These are phyloP conservation scores for Penicillium sp. DNA, from an alignment of 2,329 filamentous ascomycete species.

Conservation along the genomic window DNA sequence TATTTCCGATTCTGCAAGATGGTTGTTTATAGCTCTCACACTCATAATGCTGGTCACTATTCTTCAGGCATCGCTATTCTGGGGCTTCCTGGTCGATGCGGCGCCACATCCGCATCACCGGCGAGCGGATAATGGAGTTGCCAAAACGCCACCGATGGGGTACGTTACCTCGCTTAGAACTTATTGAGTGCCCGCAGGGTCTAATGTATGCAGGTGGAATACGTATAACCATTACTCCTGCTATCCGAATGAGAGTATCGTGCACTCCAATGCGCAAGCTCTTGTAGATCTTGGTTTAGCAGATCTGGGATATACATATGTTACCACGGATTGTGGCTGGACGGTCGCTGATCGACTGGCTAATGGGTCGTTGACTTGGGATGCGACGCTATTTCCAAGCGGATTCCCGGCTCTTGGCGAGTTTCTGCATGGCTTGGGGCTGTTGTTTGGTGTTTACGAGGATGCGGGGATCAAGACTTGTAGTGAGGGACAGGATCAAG, in stretches of 20 bases:
- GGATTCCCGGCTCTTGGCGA: conserved; percentile 43
- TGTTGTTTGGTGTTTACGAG: conserved; percentile 48
- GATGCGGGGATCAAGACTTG: conserved; percentile 47
- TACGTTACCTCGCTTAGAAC: conserved; percentile 1
- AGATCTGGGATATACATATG: conserved; percentile 55
- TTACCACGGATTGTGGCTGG: conserved; percentile 64
- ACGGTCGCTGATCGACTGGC: conserved; percentile 35
- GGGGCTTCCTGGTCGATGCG: background rate
- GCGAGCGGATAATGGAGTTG: conserved; percentile 24
- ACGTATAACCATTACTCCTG: conserved; percentile 60
- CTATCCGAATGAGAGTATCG: conserved; percentile 49
- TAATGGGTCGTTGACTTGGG: conserved; percentile 45
- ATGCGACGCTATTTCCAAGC: conserved; percentile 42
- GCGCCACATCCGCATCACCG: background rate
- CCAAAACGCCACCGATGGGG: conserved; percentile 33
- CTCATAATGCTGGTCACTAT: background rate
- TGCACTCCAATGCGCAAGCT: conserved; percentile 54
- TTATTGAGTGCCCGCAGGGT: background rate
- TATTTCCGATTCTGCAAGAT: background rate
- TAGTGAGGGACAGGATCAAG: conserved; percentile 26
- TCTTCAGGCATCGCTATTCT: background rate
- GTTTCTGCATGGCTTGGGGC: conserved; percentile 41
- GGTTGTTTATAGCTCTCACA: background rate
- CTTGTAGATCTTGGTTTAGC: conserved; percentile 54
- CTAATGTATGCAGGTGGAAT: conserved; percentile 50